Conservation (phyloP, 2,329 filamentous ascomycete species). For the Coniella lustricola region DNA sequence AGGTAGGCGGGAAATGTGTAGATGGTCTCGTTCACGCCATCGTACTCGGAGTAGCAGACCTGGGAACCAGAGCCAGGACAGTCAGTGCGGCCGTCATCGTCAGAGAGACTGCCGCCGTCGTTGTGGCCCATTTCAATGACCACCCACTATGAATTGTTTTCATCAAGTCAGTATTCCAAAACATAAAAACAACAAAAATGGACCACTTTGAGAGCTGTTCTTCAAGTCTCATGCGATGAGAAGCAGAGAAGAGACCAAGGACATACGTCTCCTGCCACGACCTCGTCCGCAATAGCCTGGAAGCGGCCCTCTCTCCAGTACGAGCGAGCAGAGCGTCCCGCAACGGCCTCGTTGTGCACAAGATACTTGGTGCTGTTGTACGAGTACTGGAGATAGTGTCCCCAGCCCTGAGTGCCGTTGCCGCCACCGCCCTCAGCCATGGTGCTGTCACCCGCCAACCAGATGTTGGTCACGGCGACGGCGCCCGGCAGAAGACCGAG, state of each 20-base stretch:
- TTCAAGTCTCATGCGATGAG: too few relatives aligned
- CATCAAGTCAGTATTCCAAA: not conserved
- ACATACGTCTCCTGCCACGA: conserved; percentile 45
- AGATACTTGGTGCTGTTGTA: conserved; percentile 32
- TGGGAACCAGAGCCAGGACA: conserved; percentile 48
- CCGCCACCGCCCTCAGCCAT: conserved; percentile 46
- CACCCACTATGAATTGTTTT: conserved; percentile 39
- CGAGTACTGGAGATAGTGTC: conserved; percentile 49
- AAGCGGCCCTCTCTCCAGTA: conserved; percentile 62
- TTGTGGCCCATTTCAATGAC: conserved; percentile 70
- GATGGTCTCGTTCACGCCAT: conserved; percentile 46
- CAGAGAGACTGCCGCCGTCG: conserved; percentile 52
- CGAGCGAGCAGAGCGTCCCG: conserved; percentile 58
- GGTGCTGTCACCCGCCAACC: conserved; percentile 46
- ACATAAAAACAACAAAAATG: not conserved
- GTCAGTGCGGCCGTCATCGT: conserved; percentile 56
- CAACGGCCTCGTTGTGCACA: conserved; percentile 58
- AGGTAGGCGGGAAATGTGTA: conserved; percentile 56
- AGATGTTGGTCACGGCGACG: conserved; percentile 6
- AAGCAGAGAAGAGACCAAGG: not conserved
- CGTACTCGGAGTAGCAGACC: conserved; percentile 45
- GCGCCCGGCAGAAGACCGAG: not conserved
- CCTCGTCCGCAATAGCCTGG: conserved; percentile 42
- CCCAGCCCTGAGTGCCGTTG: conserved; percentile 51
- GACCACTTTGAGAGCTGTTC: too few relatives aligned